Base-by-base conservation (phyloP, 2,329 filamentous ascomycete genomes). In the Plenodomus lindquistii region DNA sequence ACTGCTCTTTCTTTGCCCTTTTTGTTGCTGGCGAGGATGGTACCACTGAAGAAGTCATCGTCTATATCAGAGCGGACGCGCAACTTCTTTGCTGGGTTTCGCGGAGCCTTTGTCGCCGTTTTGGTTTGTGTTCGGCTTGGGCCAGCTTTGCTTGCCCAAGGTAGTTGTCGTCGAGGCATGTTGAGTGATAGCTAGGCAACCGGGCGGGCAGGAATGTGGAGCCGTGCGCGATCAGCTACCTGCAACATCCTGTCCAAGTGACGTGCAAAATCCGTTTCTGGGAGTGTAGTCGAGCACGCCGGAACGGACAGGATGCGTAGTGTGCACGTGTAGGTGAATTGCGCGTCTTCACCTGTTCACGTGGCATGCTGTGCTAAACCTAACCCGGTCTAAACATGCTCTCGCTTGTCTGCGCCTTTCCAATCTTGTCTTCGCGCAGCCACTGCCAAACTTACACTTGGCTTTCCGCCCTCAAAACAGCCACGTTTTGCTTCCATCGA, bases 121-220 rank as follows among this genome's bases (percentile, higher is more conserved):
- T 60, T 60, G 18, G 38, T 42, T 39, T 61, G 53, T 21, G 55
- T 57, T 41, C 56, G 52, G 37, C 54, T 62, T 42, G 52, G 54
- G 16, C 43, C 40, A 35, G 62, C 66, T 44, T 66, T 63, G 38
- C 63, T 72, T 46, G 79, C 75, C 80, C 81, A 83, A 2, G 81
- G 81, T 6, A 83, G 60, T 52, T 76, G 75, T 57, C 76, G 75
- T 57, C 81, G 77, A 18, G 78, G 72, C 81, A 83, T 83, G n/a
- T 27, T 54, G 52, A 39, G 47, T 42, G 18, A 37, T 15, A 4
- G 11, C 27, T 13, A 7, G 27, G 27, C 27, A 31, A 31, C 27
- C 6, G 15, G 27, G 11, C 27, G 15, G 27, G 27, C 11, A 31
- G 11, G 15, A 15, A 31, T 31, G n/a, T 13, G 27, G 11, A 13